Evolutionary conservation across 2,329 filamentous ascomycete genomes (phyloP).

Genomic region (Aspergillus pseudonomiae): DNA sequence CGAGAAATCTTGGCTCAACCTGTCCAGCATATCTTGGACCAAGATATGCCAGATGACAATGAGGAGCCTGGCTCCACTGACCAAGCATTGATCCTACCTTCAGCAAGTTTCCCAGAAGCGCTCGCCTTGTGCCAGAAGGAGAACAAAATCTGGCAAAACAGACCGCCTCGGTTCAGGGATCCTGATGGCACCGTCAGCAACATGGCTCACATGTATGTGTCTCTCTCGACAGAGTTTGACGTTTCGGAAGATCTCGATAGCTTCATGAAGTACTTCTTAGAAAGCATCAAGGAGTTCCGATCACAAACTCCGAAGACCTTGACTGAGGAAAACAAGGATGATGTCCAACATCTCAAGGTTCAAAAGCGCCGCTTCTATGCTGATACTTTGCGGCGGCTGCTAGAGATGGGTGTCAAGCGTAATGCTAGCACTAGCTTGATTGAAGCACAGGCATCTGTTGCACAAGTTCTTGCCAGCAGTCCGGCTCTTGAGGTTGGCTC

Average conservation of each 20-base stretch:
- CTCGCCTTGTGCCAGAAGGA: slow-evolving; percentile 36
- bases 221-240: slow-evolving; percentile 57
- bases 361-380: slow-evolving; percentile 89
- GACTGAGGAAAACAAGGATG: slow-evolving; percentile 82
- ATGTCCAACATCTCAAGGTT: slow-evolving; percentile 85
- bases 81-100: slow-evolving; percentile 18
- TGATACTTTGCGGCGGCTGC: slow-evolving; percentile 79
- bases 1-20: slow-evolving; percentile 76
- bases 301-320: slow-evolving; percentile 80
- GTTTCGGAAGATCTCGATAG: slow-evolving; percentile 63
- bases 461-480: slow-evolving; percentile 67
- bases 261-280: slow-evolving; percentile 70
- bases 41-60: slow-evolving; percentile 38
- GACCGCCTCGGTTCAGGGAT: slow-evolving; percentile 71
- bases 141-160: slow-evolving; percentile 42
- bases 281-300: slow-evolving; percentile 72
- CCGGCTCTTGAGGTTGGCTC: slow-evolving; percentile 38
- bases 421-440: slow-evolving; percentile 78
- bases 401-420: slow-evolving; percentile 85
- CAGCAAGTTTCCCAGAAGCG: slow-evolving; percentile 32
- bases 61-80: slow-evolving; percentile 27
- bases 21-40: slow-evolving; percentile 61
- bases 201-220: slow-evolving; percentile 68
- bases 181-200: slow-evolving; percentile 69
- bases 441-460: slow-evolving; percentile 70